Evolutionary conservation across 2,329 filamentous ascomycete genomes (phyloP), one percentile per base, ranked within the genome.

Genomic region (Annulohypoxylon truncatum): DNA sequence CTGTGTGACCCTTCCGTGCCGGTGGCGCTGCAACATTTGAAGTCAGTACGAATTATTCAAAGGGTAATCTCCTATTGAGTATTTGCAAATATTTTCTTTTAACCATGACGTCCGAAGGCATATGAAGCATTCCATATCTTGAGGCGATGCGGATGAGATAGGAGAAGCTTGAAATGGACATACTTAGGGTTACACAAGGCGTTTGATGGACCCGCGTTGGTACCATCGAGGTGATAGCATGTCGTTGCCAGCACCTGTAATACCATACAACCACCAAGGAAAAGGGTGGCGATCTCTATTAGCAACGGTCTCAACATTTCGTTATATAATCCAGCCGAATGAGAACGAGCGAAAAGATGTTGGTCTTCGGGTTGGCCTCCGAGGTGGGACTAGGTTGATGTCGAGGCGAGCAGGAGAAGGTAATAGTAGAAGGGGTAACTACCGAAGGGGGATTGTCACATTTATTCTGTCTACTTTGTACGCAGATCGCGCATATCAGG

Each of bases 211-310:
- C 68, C 65, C 5, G 61, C 62, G 10, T 58, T 61, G 5, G 65
- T 56, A n/a, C 67, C 67, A 35, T 70, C 67, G 24, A 70, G 64
- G n/a, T 66, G 61, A 40, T 70, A 70, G 29, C 67, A 70, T 10
- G 58, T 66, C 42, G 26, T 48, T 5, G 67, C 64, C n/a, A 67
- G 18, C 2, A 65, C 67, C n/a, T 59, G 57, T 24, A 63, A n/a
- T 20, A 63, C 47, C 26, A 57, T 33, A 29, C 38, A 67, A 13
- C 60, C 38, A 50, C 47, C 64, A 28, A 66, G 12, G 5, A 65
- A 55, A 42, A 69, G 44, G 35, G 59, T 26, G 2, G 42, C 9
- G 18, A 10, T 31, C 44, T 53, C 50, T 26, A 54, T 38, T 20
- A 54, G 12, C 7, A 51, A 55, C 10, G 35, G 8, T 24, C 54